phyloP scores from a whole-genome alignment of 2,329 filamentous ascomycete species.

The Neofusicoccum laricinum region DNA sequence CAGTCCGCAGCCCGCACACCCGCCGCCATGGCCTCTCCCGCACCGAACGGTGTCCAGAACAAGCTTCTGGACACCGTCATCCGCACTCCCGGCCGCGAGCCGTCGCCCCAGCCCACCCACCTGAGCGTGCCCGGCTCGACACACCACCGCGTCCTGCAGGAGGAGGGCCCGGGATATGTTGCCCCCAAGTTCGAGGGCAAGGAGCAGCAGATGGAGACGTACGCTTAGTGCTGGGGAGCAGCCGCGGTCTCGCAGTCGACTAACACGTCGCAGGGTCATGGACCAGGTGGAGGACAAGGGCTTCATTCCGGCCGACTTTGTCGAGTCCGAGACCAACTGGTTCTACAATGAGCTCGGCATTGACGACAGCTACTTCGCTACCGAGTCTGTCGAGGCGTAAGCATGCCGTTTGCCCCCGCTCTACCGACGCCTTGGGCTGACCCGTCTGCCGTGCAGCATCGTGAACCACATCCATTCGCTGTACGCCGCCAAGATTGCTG shows the following conservation, averaged over 20 bases:
- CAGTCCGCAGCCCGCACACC: not conserved
- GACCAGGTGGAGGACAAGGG: conserved; percentile 72
- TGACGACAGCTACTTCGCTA: conserved; percentile 97
- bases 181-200: conserved; percentile 94
- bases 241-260: conserved; percentile 15
- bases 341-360: conserved; percentile 98
- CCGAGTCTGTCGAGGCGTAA: conserved; percentile 73
- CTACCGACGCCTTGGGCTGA: conserved; percentile 18
- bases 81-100: conserved; percentile 58
- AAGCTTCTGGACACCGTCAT: conserved; percentile 58
- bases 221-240: conserved; percentile 21
- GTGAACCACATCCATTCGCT: conserved; percentile 93
- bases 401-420: conserved; percentile 17
- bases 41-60: conserved; percentile 40
- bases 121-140: conserved; percentile 64
- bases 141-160: conserved; percentile 73
- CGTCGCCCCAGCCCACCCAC: conserved; percentile 86
- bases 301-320: conserved; percentile 80
- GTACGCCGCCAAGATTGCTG: conserved; percentile 94
- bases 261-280: conserved; percentile 61
- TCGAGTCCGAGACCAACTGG: conserved; percentile 86
- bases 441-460: conserved; percentile 48
- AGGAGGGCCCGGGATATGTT: conserved; percentile 89
- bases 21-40: conserved; percentile 10
- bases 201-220: conserved; percentile 83